Conservation (phyloP, 2,329 filamentous ascomycete genomes). For the Phaeosphaeria sp. region DNA sequence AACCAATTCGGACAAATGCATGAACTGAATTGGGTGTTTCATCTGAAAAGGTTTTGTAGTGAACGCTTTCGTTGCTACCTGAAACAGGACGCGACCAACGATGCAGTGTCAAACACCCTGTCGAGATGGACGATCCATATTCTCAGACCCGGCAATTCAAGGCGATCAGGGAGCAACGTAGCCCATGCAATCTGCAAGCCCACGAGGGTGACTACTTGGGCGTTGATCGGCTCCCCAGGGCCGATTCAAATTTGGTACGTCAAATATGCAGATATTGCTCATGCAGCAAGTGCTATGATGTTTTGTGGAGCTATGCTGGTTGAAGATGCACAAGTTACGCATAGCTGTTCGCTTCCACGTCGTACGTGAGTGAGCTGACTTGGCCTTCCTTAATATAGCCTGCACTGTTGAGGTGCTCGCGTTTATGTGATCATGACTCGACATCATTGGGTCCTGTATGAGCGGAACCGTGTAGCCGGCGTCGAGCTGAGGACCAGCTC, state of each 20-base stretch:
- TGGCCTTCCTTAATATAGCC: neutral
- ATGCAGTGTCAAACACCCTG: neutral
- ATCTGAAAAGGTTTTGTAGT: neutral
- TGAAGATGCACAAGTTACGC: conserved; percentile 11
- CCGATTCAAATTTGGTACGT: conserved; percentile 19
- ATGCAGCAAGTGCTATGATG: conserved; percentile 13
- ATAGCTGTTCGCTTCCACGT: neutral
- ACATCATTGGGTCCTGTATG: neutral
- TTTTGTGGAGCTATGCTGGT: neutral
- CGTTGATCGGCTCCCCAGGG: conserved; percentile 25
- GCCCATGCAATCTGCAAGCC: neutral
- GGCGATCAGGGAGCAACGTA: neutral
- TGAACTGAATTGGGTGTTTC: neutral
- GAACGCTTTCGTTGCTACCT: neutral
- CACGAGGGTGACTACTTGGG: conserved; percentile 4
- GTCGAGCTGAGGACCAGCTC: neutral
- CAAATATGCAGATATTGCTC: conserved; percentile 29
- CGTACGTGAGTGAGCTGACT: conserved; percentile 3
- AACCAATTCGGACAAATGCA: neutral
- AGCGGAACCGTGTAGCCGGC: neutral
- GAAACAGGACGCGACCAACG: neutral
- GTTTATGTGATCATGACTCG: neutral
- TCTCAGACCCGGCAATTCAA: neutral
- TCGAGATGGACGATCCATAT: neutral
- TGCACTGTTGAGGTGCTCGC: neutral